Base-by-base conservation (phyloP, 345 rosid genomes). In the Toxicodendron radicans region DNA sequence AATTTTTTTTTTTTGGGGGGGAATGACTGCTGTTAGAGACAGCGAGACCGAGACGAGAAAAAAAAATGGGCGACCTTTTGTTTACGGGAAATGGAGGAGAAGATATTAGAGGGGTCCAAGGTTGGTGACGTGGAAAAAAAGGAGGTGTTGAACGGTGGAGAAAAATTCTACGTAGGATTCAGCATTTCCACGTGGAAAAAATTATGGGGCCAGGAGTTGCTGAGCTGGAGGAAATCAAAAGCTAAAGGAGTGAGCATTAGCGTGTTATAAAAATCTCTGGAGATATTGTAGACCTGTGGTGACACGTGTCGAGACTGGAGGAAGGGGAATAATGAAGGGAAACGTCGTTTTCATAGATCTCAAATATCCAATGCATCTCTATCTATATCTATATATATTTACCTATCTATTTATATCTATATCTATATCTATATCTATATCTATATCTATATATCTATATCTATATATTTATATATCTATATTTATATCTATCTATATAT, bases 141-240 rank as follows among this genome's bases (percentile, higher is more conserved):
- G 82, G 84, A 65, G 87, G 85, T 21, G 62, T 46, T 21, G 64
- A 70, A 56, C 16, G 79, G 76, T 78, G 20, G 18, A 12, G 59
- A 73, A 38, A 27, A 53, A 10, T 62, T 49, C 82, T 89, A 86
- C 75, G 84, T 84, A 52, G 67, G 75, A 79, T 41, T 51, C 2
- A 53, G 14, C 74, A 81, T 73, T 56, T 79, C 66, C 80, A 81
- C 81, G 67, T 82, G 79, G 79, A 3, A 30, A 6, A 35, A 11
- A 14, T 18, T 49, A 7, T 51, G 77, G 71, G 81, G 17, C 58
- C 1, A 1, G 13, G 66, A 45, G 5, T 68, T 52, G 82, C 82
- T 82, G 86, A 76, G 72, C 53, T 83, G 88, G 91, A 85, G 70
- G 23, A 78, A 83, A 87, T 88, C 86, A 70, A 84, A 82, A 81